Conservation (phyloP, 2,329 filamentous ascomycete genomes). For the Xylaria sp. region DNA sequence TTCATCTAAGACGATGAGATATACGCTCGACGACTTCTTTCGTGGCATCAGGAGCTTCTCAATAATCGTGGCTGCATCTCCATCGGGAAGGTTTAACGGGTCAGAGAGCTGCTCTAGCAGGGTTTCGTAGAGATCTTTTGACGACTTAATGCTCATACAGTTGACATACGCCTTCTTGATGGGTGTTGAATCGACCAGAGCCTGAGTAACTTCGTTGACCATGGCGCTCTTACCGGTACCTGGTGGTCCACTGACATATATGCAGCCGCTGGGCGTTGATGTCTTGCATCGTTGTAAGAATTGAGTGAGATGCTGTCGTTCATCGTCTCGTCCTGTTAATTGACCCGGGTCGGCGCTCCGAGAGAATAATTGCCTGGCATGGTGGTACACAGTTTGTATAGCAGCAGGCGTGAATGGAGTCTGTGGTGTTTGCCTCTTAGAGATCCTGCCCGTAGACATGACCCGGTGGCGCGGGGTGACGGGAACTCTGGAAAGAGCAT, state of each 20-base stretch:
- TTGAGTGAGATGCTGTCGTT: constrained; percentile 70
- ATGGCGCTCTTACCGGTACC: constrained; percentile 98
- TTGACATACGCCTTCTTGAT: constrained; percentile 86
- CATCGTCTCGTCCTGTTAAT: constrained; percentile 80
- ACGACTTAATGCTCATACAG: constrained; percentile 95
- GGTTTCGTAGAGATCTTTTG: constrained; percentile 84
- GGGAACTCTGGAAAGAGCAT: constrained; percentile 78
- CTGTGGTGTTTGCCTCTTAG: constrained; percentile 82
- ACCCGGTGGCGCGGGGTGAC: constrained; percentile 87
- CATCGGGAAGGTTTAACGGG: constrained; percentile 68
- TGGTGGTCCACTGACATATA: constrained; percentile 95
- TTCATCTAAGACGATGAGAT: constrained; percentile 91
- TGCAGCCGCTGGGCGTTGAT: constrained; percentile 76
- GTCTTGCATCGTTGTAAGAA: constrained; percentile 76
- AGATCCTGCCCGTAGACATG: constrained; percentile 77
- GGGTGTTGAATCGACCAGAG: constrained; percentile 62
- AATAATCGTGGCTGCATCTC: constrained; percentile 74
- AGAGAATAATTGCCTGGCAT: constrained; percentile 87
- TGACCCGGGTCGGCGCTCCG: constrained; percentile 79
- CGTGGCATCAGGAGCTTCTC: constrained; percentile 77
- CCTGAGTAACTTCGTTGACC: constrained; percentile 80
- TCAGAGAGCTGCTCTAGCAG: constrained; percentile 77
- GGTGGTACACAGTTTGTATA: constrained; percentile 82
- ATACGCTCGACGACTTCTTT: constrained; percentile 68
- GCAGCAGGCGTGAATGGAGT: constrained; percentile 77